Evolutionary conservation across 257 asterid genomes (phyloP).

Genomic region (Jacaranda mimosifolia): DNA sequence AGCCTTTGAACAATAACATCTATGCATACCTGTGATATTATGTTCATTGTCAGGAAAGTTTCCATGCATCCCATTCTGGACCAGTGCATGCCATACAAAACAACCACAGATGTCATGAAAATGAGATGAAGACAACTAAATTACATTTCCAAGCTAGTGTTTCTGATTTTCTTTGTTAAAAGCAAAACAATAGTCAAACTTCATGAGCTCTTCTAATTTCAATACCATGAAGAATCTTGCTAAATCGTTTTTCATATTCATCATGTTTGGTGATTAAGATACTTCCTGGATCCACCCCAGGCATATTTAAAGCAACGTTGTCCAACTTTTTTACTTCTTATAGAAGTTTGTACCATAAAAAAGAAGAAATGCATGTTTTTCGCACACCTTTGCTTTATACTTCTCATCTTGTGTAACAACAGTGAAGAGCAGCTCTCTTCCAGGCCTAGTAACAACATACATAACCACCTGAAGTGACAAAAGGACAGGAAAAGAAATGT

Average conservation of each 20-base stretch:
- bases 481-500: conserved; percentile 13
- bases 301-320: background rate
- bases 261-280: background rate
- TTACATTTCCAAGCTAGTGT: background rate
- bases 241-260: background rate
- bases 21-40: conserved; percentile 77
- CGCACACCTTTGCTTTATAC: conserved; percentile 92
- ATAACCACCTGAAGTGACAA: conserved; percentile 71
- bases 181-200: background rate
- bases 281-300: conserved; percentile 15
- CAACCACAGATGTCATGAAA: conserved; percentile 9
- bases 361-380: background rate
- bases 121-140: background rate
- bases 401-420: conserved; percentile 95
- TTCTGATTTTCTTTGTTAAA: conserved; percentile 1
- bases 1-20: conserved; percentile 97
- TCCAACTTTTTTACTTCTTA: background rate
- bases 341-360: background rate
- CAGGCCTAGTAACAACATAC: conserved; percentile 93
- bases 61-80: background rate
- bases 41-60: background rate
- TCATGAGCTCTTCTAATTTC: background rate
- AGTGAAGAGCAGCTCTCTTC: conserved; percentile 92
- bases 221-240: background rate
- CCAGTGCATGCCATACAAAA: background rate